A percentile compares a stretch with the other conserved stretches of the same genome.
These are phyloP conservation scores for Cyclocybe aegerita DNA, from an alignment of 768 basidiomycete species.

Conservation along the genomic window DNA sequence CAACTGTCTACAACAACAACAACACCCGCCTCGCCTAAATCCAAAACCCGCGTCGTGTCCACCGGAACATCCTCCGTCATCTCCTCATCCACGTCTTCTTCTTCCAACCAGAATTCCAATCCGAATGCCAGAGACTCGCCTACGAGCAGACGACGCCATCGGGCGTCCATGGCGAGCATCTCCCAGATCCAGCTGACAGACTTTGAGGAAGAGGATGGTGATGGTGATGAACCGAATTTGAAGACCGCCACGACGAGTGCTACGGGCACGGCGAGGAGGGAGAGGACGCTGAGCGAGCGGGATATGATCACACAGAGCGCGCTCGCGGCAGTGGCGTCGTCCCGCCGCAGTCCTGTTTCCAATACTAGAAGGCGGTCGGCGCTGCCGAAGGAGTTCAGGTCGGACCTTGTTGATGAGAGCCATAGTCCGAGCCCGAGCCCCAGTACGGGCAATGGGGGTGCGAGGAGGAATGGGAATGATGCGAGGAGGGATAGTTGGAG, in stretches of 20 bases:
- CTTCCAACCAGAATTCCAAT: constrained; percentile 18
- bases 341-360: constrained; percentile 48
- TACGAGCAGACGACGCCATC: constrained; percentile 24
- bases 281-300: constrained; percentile 20
- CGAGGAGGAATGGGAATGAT: constrained; percentile 23
- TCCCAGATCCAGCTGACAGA: constrained; percentile 19
- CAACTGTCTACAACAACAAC: constrained; percentile 18
- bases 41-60: constrained; percentile 23
- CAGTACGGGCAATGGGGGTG: constrained; percentile 6
- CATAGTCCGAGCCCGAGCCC: constrained; percentile 1
- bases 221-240: constrained; percentile 10
- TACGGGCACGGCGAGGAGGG: constrained; percentile 22
- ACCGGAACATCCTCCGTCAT: constrained; percentile 5
- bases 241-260: constrained; percentile 9
- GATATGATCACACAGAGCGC: constrained; percentile 53
- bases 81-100: constrained; percentile 3
- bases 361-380: constrained; percentile 34
- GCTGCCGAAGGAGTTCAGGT: constrained; percentile 42
- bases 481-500: constrained; percentile 14
- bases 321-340: constrained; percentile 58
- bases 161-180: constrained; percentile 26
- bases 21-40: constrained; percentile 31
- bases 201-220: constrained; percentile 27
- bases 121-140: constrained; percentile 22
- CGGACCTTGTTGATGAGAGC: constrained; percentile 21